Conservation (phyloP, 345 rosid genomes). For the Gossypioides kirkii region DNA sequence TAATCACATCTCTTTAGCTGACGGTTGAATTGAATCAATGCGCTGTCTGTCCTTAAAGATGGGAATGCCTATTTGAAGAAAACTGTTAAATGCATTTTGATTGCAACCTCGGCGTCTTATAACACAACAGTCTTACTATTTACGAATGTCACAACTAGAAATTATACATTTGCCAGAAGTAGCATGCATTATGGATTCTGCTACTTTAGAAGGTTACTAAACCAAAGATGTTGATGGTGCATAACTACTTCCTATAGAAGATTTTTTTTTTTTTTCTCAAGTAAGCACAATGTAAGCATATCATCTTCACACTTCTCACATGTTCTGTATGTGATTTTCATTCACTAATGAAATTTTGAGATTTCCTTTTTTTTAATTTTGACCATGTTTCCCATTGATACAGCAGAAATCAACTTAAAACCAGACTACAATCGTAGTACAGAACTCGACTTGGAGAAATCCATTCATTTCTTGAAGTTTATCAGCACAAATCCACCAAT, state of each 20-base stretch:
- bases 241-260: not conserved
- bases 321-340: not conserved
- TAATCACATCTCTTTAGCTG: constrained; percentile 90
- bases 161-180: not conserved
- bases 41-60: constrained; percentile 72
- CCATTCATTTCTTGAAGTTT: not conserved
- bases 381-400: not conserved
- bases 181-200: not conserved
- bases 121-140: not conserved
- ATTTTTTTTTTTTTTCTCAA: too few relatives aligned
- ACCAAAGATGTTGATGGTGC: not conserved
- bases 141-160: not conserved
- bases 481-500: not conserved
- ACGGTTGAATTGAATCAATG: constrained; percentile 88
- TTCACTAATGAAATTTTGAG: not conserved
- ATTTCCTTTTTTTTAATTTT: not conserved
- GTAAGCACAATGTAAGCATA: not conserved
- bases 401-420: not conserved
- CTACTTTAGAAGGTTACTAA: not conserved
- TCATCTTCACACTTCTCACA: not conserved
- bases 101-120: not conserved
- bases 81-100: not conserved
- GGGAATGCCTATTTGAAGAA: constrained; percentile 57
- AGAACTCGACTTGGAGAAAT: not conserved
- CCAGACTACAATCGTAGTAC: not conserved